phyloP scores from a whole-genome alignment of 2,329 filamentous ascomycete genomes.

The Colletotrichum plurivorum region DNA sequence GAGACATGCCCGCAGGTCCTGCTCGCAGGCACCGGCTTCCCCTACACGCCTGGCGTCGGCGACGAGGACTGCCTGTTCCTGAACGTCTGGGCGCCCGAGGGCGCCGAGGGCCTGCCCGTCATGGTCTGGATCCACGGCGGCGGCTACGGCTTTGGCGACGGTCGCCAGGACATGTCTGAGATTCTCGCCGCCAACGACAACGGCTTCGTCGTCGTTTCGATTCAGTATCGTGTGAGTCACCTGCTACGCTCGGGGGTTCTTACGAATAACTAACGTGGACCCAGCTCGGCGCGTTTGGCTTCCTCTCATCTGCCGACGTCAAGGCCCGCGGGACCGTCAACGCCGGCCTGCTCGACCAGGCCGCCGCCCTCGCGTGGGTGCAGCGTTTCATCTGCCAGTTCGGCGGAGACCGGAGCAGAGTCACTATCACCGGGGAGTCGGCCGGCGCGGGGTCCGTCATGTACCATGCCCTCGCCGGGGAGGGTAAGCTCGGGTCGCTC shows the following conservation, averaged over 20 bases:
- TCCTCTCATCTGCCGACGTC: slow-evolving; percentile 59
- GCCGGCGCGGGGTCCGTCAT: slow-evolving; percentile 66
- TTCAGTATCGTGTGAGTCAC: slow-evolving; percentile 53
- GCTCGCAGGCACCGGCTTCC: slow-evolving; percentile 43
- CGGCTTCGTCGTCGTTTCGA: slow-evolving; percentile 57
- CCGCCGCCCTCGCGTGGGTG: slow-evolving; percentile 65
- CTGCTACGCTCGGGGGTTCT: slow-evolving; percentile 40
- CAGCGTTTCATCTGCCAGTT: slow-evolving; percentile 63
- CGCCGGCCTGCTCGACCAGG: slow-evolving; percentile 64
- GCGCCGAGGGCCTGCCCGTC: slow-evolving; percentile 56
- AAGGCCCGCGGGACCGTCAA: slow-evolving; percentile 56
- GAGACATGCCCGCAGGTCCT: slow-evolving; percentile 52
- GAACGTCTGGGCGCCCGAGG: slow-evolving; percentile 59
- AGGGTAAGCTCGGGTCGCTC: slow-evolving; percentile 53
- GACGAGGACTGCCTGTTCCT: slow-evolving; percentile 63
- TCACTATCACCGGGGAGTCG: slow-evolving; percentile 66
- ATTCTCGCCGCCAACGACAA: slow-evolving; percentile 46
- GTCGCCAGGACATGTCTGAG: slow-evolving; percentile 42
- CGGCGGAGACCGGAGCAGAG: slow-evolving; percentile 62
- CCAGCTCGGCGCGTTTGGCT: slow-evolving; percentile 59
- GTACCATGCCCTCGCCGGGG: slow-evolving; percentile 61
- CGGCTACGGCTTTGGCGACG: slow-evolving; percentile 50
- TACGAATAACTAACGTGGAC: background rate
- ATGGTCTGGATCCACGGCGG: slow-evolving; percentile 64
- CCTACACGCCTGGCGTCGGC: slow-evolving; percentile 43